Evolutionary conservation across 768 basidiomycete species (phyloP), one percentile per base, ranked within the genome.

Genomic region (Boletus sp.): DNA sequence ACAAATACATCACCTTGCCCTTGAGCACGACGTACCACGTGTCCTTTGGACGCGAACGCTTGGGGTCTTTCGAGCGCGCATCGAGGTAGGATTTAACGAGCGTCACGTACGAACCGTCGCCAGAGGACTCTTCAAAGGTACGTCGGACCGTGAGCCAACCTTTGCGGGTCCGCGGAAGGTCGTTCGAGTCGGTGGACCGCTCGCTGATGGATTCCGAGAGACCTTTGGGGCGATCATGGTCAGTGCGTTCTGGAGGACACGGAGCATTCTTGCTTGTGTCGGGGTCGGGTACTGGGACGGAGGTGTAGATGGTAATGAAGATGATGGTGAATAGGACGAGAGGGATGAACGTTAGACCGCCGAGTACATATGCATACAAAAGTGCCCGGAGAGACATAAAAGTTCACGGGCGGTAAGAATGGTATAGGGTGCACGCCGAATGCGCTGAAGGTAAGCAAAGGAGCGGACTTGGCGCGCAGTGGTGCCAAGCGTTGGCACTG

Each of bases 21-120:
- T 98, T 98, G 70, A 98, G 80, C 7, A 88, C 92, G 52, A 89
- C 90, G 70, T 87, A 97, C 86, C 91, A 97, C 82, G 83, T 87
- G 70, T 97, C 95, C 74, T 92, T 93, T 15, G 94, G 92, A 49
- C 90, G 81, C 14, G 89, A 85, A 41, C 83, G 79, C 67, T 88
- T 90, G 8, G 92, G 89, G 72, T 94, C 91, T 68, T 90, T 89
- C 50, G 90, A 91, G 55, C 90, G 80, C 17, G 90, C 77, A 64
- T 92, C 91, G 57, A 93, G 76, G 67, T 92, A 89, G 14, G 89
- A 87, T 54, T 84, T 83, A 66, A 94, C 84, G 58, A 92, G 74
- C n/a, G 80, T 85, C 53, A 92, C 88, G 66, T 94, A 93, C 44
- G 87, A 82, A 10, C 81, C 80, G 60, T 92, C 89, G 20, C 72